Conservation (phyloP, 2,329 filamentous ascomycete species). For the Macrophomina tecta region DNA sequence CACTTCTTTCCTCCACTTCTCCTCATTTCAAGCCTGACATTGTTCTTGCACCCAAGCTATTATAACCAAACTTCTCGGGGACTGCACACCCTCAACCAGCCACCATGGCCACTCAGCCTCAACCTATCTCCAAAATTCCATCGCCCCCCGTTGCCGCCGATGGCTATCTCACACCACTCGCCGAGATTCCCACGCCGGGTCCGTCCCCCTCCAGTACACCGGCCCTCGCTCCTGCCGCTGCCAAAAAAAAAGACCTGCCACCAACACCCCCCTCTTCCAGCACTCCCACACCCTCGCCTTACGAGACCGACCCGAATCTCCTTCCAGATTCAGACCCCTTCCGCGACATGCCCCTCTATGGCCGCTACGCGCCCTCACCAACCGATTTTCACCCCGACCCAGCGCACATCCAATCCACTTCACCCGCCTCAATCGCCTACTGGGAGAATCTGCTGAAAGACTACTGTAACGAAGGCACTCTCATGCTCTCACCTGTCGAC, state of each 20-base stretch:
- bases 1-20: not conserved
- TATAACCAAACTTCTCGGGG: not conserved
- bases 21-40: not conserved
- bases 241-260: conserved; percentile 3
- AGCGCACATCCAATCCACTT: conserved; percentile 22
- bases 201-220: not conserved
- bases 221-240: not conserved
- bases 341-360: conserved; percentile 29
- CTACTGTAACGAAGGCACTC: conserved; percentile 24
- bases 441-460: conserved; percentile 26
- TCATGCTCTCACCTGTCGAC: conserved; percentile 24
- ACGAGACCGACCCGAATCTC: conserved; percentile 28
- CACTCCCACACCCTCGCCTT: not conserved
- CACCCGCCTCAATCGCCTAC: conserved; percentile 29
- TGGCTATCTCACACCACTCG: conserved; percentile 3
- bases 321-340: conserved; percentile 27
- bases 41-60: not conserved
- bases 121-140: not conserved
- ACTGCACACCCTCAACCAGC: not conserved
- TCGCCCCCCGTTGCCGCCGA: conserved; percentile 7
- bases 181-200: conserved; percentile 3
- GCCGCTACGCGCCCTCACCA: conserved; percentile 28
- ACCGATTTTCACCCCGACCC: conserved; percentile 28
- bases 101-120: conserved; percentile 7
- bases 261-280: not conserved